Percentiles rank a stretch among this genome's conserved stretches.
Conservation (phyloP, 2,329 filamentous ascomycete species). For the Nothophoma quercina region DNA sequence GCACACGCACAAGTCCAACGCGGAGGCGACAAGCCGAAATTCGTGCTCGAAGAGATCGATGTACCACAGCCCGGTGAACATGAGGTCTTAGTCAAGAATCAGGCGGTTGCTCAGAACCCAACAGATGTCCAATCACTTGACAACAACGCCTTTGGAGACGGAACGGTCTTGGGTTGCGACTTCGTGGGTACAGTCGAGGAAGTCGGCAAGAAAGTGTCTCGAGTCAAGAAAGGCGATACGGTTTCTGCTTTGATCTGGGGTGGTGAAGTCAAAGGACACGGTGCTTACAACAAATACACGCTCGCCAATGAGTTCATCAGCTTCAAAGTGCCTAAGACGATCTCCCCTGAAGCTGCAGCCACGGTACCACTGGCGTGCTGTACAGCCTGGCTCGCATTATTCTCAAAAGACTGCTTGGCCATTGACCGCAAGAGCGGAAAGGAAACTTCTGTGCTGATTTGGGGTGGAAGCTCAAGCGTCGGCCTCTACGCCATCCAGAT, state of each 20-base stretch:
- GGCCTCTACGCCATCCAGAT: slow-evolving; percentile 28
- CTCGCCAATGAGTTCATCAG: slow-evolving; percentile 53
- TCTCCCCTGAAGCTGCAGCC: slow-evolving; percentile 43
- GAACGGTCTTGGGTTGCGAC: slow-evolving; percentile 47
- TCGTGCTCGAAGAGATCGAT: slow-evolving; percentile 14
- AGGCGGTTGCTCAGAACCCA: slow-evolving; percentile 29
- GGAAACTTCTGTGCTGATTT: slow-evolving; percentile 47
- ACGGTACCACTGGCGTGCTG: slow-evolving; percentile 52
- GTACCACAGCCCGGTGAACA: slow-evolving; percentile 13
- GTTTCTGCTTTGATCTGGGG: slow-evolving; percentile 46
- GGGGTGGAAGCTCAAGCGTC: slow-evolving; percentile 53
- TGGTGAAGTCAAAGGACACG: slow-evolving; percentile 38
- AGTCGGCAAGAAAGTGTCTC: slow-evolving; percentile 42
- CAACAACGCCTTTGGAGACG: slow-evolving; percentile 44
- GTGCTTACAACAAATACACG: slow-evolving; percentile 44
- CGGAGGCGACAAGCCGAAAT: slow-evolving; percentile 10
- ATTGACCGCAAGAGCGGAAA: slow-evolving; percentile 33
- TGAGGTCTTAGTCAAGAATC: slow-evolving; percentile 24
- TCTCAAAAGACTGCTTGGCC: slow-evolving; percentile 49
- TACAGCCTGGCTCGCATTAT: slow-evolving; percentile 53
- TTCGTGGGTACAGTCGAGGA: slow-evolving; percentile 49
- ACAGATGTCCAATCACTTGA: slow-evolving; percentile 35
- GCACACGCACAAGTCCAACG: slow-evolving; percentile 19
- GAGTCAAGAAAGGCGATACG: slow-evolving; percentile 29
- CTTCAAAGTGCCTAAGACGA: slow-evolving; percentile 48